Percentiles rank a stretch among this genome's conserved stretches.
Evolutionary conservation across 495 filamentous ascomycete species (phyloP).

Genomic region (Aspergillus ostianus): DNA sequence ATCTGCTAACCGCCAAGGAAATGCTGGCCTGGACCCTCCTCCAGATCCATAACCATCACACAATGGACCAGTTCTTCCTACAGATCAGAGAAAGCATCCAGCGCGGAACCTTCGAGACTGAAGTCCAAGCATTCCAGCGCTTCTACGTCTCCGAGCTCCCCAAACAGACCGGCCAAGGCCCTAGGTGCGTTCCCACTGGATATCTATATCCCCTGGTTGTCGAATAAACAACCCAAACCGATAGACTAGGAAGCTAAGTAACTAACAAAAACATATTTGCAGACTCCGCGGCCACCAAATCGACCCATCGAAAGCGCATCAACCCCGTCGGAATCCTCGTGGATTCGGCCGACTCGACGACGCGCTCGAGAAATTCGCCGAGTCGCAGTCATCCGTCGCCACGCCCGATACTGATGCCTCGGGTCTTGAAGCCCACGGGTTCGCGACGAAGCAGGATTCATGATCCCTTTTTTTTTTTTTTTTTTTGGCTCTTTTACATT

Average conservation of each 20-base stretch:
- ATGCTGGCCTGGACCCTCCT: slow-evolving; percentile 95
- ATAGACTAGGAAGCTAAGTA: not conserved
- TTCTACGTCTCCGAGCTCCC: slow-evolving; percentile 70
- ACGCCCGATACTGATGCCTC: slow-evolving; percentile 49
- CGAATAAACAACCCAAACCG: not conserved
- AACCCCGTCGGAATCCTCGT: slow-evolving; percentile 64
- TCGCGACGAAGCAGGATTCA: slow-evolving; percentile 50
- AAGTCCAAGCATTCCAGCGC: slow-evolving; percentile 52
- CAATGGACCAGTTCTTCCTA: slow-evolving; percentile 71
- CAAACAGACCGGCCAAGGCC: slow-evolving; percentile 69
- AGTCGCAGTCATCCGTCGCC: slow-evolving; percentile 48
- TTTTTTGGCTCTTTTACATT: not conserved
- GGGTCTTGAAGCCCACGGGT: slow-evolving; percentile 59
- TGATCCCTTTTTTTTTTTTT: not conserved
- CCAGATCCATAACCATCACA: slow-evolving; percentile 82
- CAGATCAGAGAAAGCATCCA: slow-evolving; percentile 61
- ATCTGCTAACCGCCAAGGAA: slow-evolving; percentile 83
- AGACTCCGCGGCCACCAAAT: slow-evolving; percentile 83
- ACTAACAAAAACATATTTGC: not conserved
- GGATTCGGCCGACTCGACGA: slow-evolving; percentile 61
- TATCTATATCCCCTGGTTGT: not conserved
- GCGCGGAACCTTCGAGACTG: slow-evolving; percentile 60
- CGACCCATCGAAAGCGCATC: slow-evolving; percentile 62
- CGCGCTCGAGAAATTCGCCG: slow-evolving; percentile 46
- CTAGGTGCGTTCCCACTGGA: slow-evolving; percentile 51